Evolutionary conservation across 1,284 basidiomycete genomes (phyloP).

Genomic region (Sanghuangporus sanghuang): DNA sequence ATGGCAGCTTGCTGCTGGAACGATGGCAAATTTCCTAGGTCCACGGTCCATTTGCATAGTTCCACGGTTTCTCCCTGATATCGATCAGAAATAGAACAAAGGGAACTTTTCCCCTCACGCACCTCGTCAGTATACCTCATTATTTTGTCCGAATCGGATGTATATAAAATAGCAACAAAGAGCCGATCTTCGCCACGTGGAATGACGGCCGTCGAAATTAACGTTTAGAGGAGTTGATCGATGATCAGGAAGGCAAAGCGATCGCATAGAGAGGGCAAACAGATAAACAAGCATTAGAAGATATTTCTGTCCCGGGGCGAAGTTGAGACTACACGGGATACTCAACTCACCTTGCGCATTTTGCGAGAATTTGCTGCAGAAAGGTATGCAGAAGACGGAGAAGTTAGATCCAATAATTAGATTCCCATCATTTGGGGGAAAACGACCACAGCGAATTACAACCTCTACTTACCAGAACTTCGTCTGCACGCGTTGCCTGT

Average conservation of each 20-base stretch:
- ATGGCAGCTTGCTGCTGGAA: slow-evolving; percentile 62
- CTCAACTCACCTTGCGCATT: slow-evolving; percentile 47
- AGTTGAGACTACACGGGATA: neutral
- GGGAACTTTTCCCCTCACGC: slow-evolving; percentile 20
- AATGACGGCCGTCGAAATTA: slow-evolving; percentile 2
- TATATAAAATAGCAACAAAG: slow-evolving; percentile 75
- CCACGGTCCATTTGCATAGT: slow-evolving; percentile 82
- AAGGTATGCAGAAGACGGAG: slow-evolving; percentile 12
- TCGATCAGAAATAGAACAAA: slow-evolving; percentile 7
- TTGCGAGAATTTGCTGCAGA: slow-evolving; percentile 67
- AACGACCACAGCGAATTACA: slow-evolving; percentile 9
- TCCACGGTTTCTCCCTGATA: slow-evolving; percentile 58
- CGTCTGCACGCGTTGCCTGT: slow-evolving; percentile 68
- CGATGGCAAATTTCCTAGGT: slow-evolving; percentile 67
- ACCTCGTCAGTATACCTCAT: slow-evolving; percentile 80
- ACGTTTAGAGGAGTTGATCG: slow-evolving; percentile 10
- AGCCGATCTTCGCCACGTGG: slow-evolving; percentile 48
- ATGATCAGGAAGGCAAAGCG: slow-evolving; percentile 3
- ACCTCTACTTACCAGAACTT: slow-evolving; percentile 60
- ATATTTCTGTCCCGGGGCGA: too few relatives aligned
- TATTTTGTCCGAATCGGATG: slow-evolving; percentile 63
- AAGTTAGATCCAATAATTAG: slow-evolving; percentile 20
- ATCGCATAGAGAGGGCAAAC: neutral
- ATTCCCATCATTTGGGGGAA: slow-evolving; percentile 17
- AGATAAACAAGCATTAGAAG: neutral